Conservation (phyloP, 2,329 filamentous ascomycete species). For the Diaporthe sp. region DNA sequence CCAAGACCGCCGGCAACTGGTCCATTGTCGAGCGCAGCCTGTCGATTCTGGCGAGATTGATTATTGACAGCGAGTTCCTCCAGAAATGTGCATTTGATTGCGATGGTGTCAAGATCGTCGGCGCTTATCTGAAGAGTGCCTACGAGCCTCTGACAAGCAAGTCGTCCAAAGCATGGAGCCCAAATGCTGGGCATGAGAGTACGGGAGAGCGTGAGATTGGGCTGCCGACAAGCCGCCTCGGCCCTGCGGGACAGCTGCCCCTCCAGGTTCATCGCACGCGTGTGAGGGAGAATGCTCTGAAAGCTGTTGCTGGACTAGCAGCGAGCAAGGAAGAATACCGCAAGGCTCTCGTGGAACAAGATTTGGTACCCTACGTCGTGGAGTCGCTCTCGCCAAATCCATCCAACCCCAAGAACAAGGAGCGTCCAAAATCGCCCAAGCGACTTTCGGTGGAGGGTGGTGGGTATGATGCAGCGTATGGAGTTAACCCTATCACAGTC, state of each 20-base stretch:
- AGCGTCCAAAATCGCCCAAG: conserved; percentile 55
- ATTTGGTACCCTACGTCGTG: conserved; percentile 85
- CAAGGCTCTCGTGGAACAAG: conserved; percentile 85
- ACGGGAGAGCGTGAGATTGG: conserved; percentile 35
- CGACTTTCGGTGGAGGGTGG: conserved; percentile 53
- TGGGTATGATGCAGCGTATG: conserved; percentile 65
- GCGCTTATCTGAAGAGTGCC: conserved; percentile 64
- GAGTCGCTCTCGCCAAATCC: conserved; percentile 78
- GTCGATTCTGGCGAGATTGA: conserved; percentile 81
- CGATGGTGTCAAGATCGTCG: conserved; percentile 61
- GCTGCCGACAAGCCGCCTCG: conserved; percentile 64
- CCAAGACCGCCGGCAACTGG: conserved; percentile 58
- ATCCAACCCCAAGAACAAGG: conserved; percentile 63
- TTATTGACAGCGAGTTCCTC: conserved; percentile 82
- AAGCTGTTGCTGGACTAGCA: conserved; percentile 85
- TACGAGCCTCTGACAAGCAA: conserved; percentile 60
- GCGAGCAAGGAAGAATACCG: conserved; percentile 87
- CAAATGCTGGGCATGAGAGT: conserved; percentile 45
- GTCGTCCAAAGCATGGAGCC: conserved; percentile 55
- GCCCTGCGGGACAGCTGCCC: conserved; percentile 72
- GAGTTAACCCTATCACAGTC: conserved; percentile 81
- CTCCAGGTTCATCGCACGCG: conserved; percentile 78
- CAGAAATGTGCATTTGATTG: conserved; percentile 86
- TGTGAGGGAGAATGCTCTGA: conserved; percentile 81
- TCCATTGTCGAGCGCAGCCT: conserved; percentile 79